phyloP scores from a whole-genome alignment of 345 rosid genomes.

The Melaleuca alternifolia region DNA sequence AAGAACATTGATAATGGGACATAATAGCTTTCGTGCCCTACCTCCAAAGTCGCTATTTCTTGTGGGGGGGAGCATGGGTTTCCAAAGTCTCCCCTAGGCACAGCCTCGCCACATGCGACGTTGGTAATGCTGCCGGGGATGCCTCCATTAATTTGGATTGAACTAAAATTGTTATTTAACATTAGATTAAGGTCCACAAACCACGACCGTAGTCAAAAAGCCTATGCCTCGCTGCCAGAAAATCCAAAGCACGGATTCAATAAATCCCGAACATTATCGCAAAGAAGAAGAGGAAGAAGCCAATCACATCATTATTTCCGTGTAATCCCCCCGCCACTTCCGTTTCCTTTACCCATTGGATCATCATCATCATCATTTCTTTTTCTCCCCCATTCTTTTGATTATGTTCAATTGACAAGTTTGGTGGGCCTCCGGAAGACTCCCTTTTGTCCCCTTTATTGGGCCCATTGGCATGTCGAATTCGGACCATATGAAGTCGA shows the following conservation, averaged over 20 bases:
- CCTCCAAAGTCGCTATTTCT: background rate
- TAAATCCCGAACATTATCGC: background rate
- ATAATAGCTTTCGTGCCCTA: background rate
- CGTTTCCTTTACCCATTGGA: background rate
- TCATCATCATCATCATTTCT: background rate
- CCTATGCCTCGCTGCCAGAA: background rate
- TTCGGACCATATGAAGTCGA: background rate
- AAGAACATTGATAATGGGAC: background rate
- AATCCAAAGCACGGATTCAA: background rate
- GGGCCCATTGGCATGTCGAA: background rate
- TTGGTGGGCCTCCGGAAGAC: background rate
- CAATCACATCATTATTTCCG: background rate
- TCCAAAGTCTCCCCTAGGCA: background rate
- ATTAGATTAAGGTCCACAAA: background rate
- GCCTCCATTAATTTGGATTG: background rate
- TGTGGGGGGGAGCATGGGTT: background rate
- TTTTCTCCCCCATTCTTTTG: no score
- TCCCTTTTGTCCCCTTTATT: background rate
- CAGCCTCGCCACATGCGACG: background rate
- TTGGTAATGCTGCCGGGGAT: background rate
- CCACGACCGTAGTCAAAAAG: background rate
- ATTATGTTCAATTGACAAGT: background rate
- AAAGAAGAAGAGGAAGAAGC: background rate
- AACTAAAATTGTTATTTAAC: background rate
- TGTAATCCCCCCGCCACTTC: background rate